A percentile compares a stretch with the other conserved stretches of the same genome.
Conservation (phyloP, 2,329 filamentous ascomycete species). For the Trichoderma atrobrunneum region DNA sequence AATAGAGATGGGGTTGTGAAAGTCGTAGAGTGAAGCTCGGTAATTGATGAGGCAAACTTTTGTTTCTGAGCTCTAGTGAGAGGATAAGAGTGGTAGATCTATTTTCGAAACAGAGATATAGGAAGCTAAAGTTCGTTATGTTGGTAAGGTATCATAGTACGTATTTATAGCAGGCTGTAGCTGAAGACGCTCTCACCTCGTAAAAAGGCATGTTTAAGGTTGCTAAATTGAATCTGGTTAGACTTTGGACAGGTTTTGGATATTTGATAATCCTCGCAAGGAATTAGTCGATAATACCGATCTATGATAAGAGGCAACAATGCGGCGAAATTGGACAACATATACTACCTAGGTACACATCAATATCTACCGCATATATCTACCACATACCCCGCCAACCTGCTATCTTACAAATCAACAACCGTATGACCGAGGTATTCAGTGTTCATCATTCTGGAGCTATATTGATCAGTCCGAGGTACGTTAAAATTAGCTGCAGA, state of each 20-base stretch:
- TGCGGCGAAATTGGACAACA: neutral
- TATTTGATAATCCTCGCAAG: neutral
- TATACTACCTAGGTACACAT: neutral
- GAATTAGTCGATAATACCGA: neutral
- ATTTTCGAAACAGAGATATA: neutral
- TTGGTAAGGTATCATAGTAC: neutral
- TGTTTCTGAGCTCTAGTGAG: too few relatives aligned
- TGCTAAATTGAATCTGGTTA: neutral
- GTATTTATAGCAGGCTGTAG: neutral
- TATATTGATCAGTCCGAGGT: neutral
- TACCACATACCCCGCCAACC: neutral
- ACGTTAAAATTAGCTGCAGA: neutral
- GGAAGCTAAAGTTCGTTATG: neutral
- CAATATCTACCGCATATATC: neutral
- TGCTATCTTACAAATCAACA: neutral
- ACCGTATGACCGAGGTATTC: neutral
- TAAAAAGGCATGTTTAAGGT: neutral
- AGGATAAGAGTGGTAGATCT: too few relatives aligned
- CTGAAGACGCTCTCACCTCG: neutral
- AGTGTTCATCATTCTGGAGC: neutral
- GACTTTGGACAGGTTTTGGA: neutral
- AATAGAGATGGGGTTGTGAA: too few relatives aligned
- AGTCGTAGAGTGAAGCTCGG: too few relatives aligned
- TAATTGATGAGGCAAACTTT: too few relatives aligned
- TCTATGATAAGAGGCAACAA: neutral